Percentiles rank a stretch among this genome's conserved stretches.
Evolutionary conservation across 768 basidiomycete genomes (phyloP).

Genomic region (Inosperma sp.): DNA sequence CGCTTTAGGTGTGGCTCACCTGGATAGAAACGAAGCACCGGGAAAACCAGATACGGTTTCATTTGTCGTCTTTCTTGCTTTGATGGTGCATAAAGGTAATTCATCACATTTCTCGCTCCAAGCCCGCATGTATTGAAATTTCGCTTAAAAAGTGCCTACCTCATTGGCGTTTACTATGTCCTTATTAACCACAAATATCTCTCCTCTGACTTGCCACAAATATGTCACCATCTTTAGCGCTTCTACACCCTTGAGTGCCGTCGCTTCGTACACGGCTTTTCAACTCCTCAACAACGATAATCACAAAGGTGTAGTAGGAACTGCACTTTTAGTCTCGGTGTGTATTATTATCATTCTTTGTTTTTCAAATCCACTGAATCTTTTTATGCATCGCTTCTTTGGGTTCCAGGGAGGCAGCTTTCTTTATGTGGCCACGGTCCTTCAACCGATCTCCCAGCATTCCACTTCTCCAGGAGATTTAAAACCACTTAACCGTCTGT

Average conservation of each 20-base stretch:
- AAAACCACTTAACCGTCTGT: constrained; percentile 41
- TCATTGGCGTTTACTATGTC: constrained; percentile 85
- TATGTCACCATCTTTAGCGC: constrained; percentile 75
- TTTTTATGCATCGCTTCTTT: no score
- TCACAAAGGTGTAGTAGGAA: constrained; percentile 58
- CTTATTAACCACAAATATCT: constrained; percentile 70
- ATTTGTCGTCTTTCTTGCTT: constrained; percentile 83
- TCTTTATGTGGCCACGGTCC: constrained; percentile 87
- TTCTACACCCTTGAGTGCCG: constrained; percentile 79
- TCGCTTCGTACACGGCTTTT: constrained; percentile 70
- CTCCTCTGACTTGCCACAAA: constrained; percentile 63
- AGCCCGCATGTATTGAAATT: background rate
- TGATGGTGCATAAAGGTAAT: constrained; percentile 85
- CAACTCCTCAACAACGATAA: constrained; percentile 45
- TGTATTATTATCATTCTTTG: constrained; percentile 22
- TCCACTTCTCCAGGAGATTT: constrained; percentile 39
- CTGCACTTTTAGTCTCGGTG: constrained; percentile 82
- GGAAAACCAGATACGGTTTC: constrained; percentile 51
- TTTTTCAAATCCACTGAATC: background rate
- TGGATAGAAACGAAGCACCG: constrained; percentile 12
- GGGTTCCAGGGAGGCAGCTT: constrained; percentile 78
- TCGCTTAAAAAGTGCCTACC: constrained; percentile 63
- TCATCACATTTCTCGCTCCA: background rate
- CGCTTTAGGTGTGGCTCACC: constrained; percentile 74
- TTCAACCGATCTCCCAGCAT: constrained; percentile 68